These are phyloP conservation scores for Pistacia integerrima DNA, from an alignment of 345 rosid species.

Conservation along the genomic window DNA sequence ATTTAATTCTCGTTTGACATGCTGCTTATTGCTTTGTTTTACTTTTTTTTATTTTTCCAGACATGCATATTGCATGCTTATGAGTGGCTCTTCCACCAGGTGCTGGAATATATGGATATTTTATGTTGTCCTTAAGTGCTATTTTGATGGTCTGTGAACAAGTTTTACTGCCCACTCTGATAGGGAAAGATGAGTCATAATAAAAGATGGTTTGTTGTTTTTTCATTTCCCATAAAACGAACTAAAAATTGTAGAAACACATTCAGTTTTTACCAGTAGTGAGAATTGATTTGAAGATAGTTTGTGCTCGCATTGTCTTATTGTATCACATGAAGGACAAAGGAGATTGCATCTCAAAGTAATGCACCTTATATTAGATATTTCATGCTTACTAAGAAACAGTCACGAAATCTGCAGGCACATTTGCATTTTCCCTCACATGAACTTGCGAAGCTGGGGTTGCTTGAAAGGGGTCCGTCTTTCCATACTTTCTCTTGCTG, in stretches of 20 bases:
- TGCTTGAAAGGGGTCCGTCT: slow-evolving; percentile 24
- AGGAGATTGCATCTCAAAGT: not conserved
- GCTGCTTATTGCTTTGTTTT: not conserved
- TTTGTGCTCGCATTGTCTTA: not conserved
- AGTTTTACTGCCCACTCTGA: not conserved
- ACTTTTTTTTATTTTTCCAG: not conserved
- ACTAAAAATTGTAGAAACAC: not conserved
- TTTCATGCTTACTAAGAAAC: slow-evolving; percentile 28
- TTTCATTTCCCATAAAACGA: not conserved
- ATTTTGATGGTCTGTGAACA: not conserved
- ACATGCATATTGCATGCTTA: not conserved
- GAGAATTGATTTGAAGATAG: not conserved
- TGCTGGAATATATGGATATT: not conserved
- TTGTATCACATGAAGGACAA: slow-evolving; percentile 4
- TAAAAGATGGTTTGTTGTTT: not conserved
- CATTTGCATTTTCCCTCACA: slow-evolving; percentile 23
- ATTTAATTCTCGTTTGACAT: not conserved
- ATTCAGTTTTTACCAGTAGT: not conserved
- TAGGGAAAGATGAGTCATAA: not conserved
- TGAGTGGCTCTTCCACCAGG: not conserved
- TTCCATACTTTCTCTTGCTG: slow-evolving; percentile 20
- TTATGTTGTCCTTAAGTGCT: not conserved
- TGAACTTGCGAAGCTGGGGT: slow-evolving; percentile 25
- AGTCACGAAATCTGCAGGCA: slow-evolving; percentile 42
- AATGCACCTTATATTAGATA: not conserved